phyloP scores from a whole-genome alignment of 306 rosid genomes.

The Begonia peltatifolia region DNA sequence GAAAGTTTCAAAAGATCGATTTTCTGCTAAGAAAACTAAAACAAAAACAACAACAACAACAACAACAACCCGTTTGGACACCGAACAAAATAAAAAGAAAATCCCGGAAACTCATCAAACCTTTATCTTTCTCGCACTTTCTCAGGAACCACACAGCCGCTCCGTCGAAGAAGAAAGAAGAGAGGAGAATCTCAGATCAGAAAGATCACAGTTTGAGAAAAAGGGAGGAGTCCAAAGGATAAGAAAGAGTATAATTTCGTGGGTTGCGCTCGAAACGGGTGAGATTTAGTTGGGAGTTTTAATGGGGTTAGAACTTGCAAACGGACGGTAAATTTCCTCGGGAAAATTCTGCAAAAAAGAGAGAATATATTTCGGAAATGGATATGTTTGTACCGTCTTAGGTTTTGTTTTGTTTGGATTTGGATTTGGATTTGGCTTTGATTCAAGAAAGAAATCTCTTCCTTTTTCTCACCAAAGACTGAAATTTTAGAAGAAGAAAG shows the following conservation, averaged over 20 bases:
- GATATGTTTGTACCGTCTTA: not conserved
- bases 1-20: not conserved
- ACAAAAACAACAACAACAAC: too few species aligned
- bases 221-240: not conserved
- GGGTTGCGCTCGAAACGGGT: constrained; percentile 6
- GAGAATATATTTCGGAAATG: not conserved
- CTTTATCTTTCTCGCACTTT: not conserved
- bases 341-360: not conserved
- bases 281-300: constrained; percentile 7
- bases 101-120: not conserved
- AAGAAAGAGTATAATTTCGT: too few species aligned
- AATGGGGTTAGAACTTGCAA: constrained; percentile 2
- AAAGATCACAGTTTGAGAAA: constrained; percentile 2
- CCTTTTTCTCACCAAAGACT: not conserved
- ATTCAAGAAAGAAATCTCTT: constrained; percentile 5
- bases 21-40: not conserved
- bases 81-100: not conserved
- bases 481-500: not conserved
- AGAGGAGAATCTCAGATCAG: not conserved
- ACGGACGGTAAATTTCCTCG: too few species aligned
- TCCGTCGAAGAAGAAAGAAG: not conserved
- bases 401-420: constrained; percentile 4
- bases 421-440: too few species aligned
- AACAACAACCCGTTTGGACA: constrained; percentile 3
- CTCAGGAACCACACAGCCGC: constrained; percentile 3